Percentiles rank a stretch among this genome's conserved stretches.
These are phyloP conservation scores for Sextonia rubra DNA, from an alignment of 164 flowering plant genomes.

Conservation along the genomic window DNA sequence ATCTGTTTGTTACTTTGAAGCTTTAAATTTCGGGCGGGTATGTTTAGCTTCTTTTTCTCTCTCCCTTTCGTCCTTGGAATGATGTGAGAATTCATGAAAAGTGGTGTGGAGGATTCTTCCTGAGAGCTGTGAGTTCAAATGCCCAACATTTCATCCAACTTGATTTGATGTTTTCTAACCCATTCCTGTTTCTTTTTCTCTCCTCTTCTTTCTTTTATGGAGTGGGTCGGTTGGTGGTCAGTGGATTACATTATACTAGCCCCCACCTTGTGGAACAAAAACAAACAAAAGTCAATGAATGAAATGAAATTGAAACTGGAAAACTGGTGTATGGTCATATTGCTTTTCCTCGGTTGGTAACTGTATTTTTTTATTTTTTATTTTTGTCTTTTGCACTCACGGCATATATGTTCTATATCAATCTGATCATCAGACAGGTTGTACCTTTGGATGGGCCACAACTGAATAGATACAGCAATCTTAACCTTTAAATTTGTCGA, in stretches of 20 bases:
- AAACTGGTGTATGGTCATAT: background rate
- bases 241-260: background rate
- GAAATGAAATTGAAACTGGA: background rate
- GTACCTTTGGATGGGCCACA: background rate
- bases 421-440: background rate
- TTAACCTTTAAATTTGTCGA: background rate
- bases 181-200: background rate
- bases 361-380: too few species aligned
- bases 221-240: background rate
- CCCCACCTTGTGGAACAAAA: background rate
- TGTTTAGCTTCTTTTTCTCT: background rate
- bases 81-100: constrained; percentile 24
- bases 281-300: background rate
- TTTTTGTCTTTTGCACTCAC: too few species aligned
- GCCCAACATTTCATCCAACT: background rate
- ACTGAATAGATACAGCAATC: background rate
- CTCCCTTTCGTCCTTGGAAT: constrained; percentile 6
- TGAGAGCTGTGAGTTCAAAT: background rate
- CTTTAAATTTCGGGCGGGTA: background rate
- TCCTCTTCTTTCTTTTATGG: background rate
- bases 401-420: background rate
- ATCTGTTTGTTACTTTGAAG: background rate
- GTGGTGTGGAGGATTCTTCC: constrained; percentile 17
- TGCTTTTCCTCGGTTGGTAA: background rate
- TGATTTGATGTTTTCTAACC: background rate